These are phyloP conservation scores for Collybia nuda DNA, from an alignment of 768 basidiomycete species.

Conservation along the genomic window DNA sequence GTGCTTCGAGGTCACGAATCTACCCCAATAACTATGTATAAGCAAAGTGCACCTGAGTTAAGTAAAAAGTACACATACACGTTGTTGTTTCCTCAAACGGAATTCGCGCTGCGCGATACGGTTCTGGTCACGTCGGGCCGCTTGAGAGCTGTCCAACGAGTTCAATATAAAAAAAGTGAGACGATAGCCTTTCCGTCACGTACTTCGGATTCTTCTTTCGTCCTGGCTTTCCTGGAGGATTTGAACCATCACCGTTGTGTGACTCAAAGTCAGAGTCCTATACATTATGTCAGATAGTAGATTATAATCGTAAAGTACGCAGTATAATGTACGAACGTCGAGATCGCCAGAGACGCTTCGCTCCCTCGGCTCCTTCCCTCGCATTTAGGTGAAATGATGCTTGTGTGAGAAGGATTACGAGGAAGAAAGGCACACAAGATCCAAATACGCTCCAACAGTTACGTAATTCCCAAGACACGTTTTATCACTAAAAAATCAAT, in stretches of 20 bases:
- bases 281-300: constrained; percentile 19
- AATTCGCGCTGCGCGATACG: constrained; percentile 94
- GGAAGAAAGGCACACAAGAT: constrained; percentile 7
- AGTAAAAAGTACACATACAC: constrained; percentile 39
- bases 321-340: constrained; percentile 37
- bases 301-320: neutral
- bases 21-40: constrained; percentile 26
- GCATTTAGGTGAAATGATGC: constrained; percentile 42
- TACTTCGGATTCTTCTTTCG: constrained; percentile 92
- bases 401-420: constrained; percentile 50
- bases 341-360: constrained; percentile 66
- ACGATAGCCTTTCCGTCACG: constrained; percentile 18
- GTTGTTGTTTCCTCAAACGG: constrained; percentile 87
- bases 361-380: constrained; percentile 47
- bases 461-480: constrained; percentile 5
- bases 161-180: constrained; percentile 8
- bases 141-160: constrained; percentile 76
- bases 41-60: neutral
- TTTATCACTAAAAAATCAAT: too few species aligned
- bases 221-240: constrained; percentile 62
- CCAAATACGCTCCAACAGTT: constrained; percentile 11
- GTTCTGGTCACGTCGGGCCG: constrained; percentile 85
- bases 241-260: constrained; percentile 35
- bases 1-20: constrained; percentile 94
- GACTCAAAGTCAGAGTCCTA: constrained; percentile 71